Evolutionary conservation across 2,329 filamentous ascomycete species (phyloP).

Genomic region (Ceratocystis variospora): DNA sequence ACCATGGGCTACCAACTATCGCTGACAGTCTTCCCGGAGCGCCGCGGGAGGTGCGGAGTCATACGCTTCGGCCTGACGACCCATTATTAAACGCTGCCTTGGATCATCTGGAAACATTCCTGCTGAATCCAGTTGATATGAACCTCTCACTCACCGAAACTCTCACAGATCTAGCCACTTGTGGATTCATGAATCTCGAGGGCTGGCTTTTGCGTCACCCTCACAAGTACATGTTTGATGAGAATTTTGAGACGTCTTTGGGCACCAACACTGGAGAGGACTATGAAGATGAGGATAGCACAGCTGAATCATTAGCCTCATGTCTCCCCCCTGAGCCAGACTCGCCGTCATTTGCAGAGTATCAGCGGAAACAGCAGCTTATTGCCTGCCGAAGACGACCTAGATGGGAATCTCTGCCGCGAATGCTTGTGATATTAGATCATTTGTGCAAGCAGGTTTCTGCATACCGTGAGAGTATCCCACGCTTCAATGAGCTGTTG

Average conservation of each 20-base stretch:
- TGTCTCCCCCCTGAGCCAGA: slow-evolving; percentile 31
- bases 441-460: slow-evolving; percentile 48
- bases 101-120: slow-evolving; percentile 64
- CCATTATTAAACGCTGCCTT: slow-evolving; percentile 51
- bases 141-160: slow-evolving; percentile 80
- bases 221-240: slow-evolving; percentile 43
- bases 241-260: not conserved
- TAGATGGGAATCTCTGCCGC: slow-evolving; percentile 39
- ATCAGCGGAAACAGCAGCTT: slow-evolving; percentile 23
- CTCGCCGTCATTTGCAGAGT: slow-evolving; percentile 29
- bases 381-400: slow-evolving; percentile 37
- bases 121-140: slow-evolving; percentile 79
- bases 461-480: slow-evolving; percentile 48
- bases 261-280: slow-evolving; percentile 31
- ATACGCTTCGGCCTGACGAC: slow-evolving; percentile 49
- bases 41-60: slow-evolving; percentile 45
- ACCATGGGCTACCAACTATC: slow-evolving; percentile 42
- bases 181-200: slow-evolving; percentile 71
- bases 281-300: slow-evolving; percentile 29
- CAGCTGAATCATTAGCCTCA: slow-evolving; percentile 3
- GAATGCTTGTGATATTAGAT: slow-evolving; percentile 45
- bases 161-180: slow-evolving; percentile 68
- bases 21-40: slow-evolving; percentile 45
- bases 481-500: slow-evolving; percentile 59
- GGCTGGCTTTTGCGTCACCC: slow-evolving; percentile 78